These are phyloP conservation scores for Isatis lusitanica DNA, from an alignment of 441 rosid species.

Conservation along the genomic window DNA sequence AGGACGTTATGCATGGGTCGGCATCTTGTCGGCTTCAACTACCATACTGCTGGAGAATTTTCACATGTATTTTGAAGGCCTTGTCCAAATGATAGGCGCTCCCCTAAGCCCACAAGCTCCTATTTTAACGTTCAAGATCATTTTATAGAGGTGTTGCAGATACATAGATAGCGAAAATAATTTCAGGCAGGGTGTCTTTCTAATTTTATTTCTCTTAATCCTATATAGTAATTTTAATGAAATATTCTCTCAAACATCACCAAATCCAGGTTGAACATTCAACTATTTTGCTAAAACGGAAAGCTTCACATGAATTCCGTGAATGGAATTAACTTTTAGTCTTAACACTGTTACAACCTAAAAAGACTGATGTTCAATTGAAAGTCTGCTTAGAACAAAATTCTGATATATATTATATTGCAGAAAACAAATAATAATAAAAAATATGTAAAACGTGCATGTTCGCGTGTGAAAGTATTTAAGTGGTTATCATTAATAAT, in stretches of 20 bases:
- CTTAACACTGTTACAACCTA: too few relatives aligned
- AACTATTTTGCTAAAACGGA: too few relatives aligned
- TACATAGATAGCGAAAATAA: not conserved
- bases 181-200: not conserved
- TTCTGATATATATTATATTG: too few relatives aligned
- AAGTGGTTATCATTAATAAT: too few relatives aligned
- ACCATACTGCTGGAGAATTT: conserved; percentile 1
- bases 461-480: too few relatives aligned
- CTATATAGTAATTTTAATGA: not conserved
- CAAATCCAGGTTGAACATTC: not conserved
- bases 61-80: not conserved
- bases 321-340: too few relatives aligned
- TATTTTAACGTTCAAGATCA: not conserved
- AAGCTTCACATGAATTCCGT: too few relatives aligned
- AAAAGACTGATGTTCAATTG: too few relatives aligned
- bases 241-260: not conserved
- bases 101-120: not conserved
- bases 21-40: not conserved
- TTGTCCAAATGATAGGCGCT: conserved; percentile 2
- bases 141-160: not conserved
- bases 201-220: not conserved
- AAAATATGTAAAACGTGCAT: too few relatives aligned
- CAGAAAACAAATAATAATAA: too few relatives aligned
- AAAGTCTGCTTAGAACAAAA: too few relatives aligned
- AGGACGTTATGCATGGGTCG: not conserved